These are phyloP conservation scores for Zizania latifolia DNA, from an alignment of 176 grass and related monocot species.

Conservation along the genomic window DNA sequence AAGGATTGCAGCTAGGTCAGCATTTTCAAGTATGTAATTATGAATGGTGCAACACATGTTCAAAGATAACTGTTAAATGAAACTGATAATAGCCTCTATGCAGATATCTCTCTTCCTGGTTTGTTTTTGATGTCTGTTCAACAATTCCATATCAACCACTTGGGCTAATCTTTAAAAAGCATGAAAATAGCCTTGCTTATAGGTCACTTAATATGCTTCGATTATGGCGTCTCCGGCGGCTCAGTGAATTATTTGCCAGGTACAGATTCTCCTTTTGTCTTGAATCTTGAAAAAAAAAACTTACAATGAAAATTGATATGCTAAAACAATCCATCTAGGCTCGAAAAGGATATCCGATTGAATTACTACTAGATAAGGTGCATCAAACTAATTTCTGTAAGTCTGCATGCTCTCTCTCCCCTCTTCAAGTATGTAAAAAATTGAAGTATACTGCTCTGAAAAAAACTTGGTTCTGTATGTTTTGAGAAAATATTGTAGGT, in stretches of 20 bases:
- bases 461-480: background rate
- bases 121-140: conserved; percentile 78
- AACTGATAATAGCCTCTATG: conserved; percentile 11
- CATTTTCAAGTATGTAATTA: background rate
- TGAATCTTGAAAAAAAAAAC: conserved; percentile 1
- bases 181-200: conserved; percentile 57
- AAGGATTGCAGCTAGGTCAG: conserved; percentile 66
- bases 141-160: conserved; percentile 67
- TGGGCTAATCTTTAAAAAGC: conserved; percentile 47
- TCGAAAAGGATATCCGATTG: conserved; percentile 80
- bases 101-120: conserved; percentile 83
- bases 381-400: conserved; percentile 81
- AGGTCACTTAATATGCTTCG: conserved; percentile 70
- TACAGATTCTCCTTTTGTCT: conserved; percentile 13
- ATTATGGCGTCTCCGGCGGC: conserved; percentile 68
- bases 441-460: background rate
- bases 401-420: conserved; percentile 21
- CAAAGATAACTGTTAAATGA: background rate
- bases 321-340: conserved; percentile 37
- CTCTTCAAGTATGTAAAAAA: conserved; percentile 1
- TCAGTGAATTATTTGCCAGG: conserved; percentile 88
- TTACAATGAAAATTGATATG: conserved; percentile 25
- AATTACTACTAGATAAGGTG: conserved; percentile 85
- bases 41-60: conserved; percentile 8
- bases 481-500: conserved; percentile 42